Percentiles rank a stretch among this genome's conserved stretches.
These are phyloP conservation scores for Pestalotiopsis fici DNA, from an alignment of 2,329 filamentous ascomycete genomes.

Conservation along the genomic window DNA sequence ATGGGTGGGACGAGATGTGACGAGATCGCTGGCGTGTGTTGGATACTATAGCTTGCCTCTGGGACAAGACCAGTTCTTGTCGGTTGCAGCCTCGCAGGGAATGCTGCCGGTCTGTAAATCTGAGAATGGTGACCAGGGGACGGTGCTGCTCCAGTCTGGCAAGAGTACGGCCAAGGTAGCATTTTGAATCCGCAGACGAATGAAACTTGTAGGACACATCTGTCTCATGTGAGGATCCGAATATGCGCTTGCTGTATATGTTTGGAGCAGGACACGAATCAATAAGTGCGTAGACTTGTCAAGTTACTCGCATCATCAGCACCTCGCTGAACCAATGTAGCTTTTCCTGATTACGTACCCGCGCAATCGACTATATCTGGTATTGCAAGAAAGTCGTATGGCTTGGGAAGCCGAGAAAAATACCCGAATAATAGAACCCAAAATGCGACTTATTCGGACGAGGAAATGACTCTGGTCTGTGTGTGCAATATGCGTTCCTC, in stretches of 20 bases:
- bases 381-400: too few relatives aligned
- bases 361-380: too few relatives aligned
- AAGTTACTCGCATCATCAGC: not conserved
- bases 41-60: too few relatives aligned
- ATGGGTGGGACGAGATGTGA: too few relatives aligned
- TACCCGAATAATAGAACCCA: too few relatives aligned
- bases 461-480: not conserved
- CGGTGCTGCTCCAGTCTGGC: not conserved
- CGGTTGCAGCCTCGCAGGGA: too few relatives aligned
- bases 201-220: not conserved
- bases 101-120: too few relatives aligned
- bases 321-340: too few relatives aligned
- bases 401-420: too few relatives aligned
- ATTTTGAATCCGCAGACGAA: not conserved
- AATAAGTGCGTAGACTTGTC: not conserved
- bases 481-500: not conserved
- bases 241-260: not conserved
- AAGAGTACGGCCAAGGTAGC: not conserved
- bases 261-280: not conserved
- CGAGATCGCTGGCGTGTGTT: too few relatives aligned
- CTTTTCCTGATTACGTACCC: too few relatives aligned
- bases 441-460: not conserved
- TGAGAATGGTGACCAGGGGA: too few relatives aligned
- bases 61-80: not conserved
- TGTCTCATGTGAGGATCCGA: not conserved